Percentiles rank a stretch among this genome's conserved stretches.
Evolutionary conservation across 441 rosid species (phyloP).

Genomic region (Euphorbia schlechtendalii): DNA sequence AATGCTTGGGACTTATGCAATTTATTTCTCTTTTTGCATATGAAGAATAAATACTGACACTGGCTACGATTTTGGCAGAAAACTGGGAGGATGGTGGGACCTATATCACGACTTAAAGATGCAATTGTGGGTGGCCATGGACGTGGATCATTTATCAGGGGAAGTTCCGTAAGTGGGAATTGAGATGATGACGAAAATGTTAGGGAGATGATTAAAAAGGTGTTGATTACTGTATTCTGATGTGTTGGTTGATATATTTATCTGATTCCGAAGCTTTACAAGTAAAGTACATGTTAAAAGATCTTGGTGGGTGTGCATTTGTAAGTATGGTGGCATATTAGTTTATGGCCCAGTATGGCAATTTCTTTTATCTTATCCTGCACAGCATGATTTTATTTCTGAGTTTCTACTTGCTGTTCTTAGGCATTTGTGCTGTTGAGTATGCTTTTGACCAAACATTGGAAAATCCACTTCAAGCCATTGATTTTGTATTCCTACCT

Average conservation of each 20-base stretch:
- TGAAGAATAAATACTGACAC: no score
- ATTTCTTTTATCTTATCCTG: neutral
- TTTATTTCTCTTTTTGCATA: neutral
- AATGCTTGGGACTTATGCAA: neutral
- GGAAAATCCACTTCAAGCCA: neutral
- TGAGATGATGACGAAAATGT: slow-evolving; percentile 34
- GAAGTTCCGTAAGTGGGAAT: slow-evolving; percentile 38
- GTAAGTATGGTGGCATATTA: slow-evolving; percentile 20
- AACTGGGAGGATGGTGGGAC: slow-evolving; percentile 54
- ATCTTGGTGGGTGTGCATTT: slow-evolving; percentile 23
- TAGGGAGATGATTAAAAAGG: slow-evolving; percentile 11
- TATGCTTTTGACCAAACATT: neutral
- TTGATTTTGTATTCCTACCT: neutral
- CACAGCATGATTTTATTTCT: neutral
- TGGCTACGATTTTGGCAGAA: slow-evolving; percentile 36
- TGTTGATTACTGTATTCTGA: slow-evolving; percentile 25
- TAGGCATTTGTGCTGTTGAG: neutral
- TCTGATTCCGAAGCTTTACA: slow-evolving; percentile 18
- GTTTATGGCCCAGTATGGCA: neutral
- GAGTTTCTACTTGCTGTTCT: neutral
- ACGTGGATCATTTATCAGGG: slow-evolving; percentile 46
- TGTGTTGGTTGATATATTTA: slow-evolving; percentile 24
- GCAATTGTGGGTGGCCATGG: slow-evolving; percentile 72
- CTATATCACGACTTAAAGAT: slow-evolving; percentile 71
- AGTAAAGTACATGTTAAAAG: slow-evolving; percentile 15